phyloP scores from a whole-genome alignment of 345 rosid genomes.

The Barbarea vulgaris region DNA sequence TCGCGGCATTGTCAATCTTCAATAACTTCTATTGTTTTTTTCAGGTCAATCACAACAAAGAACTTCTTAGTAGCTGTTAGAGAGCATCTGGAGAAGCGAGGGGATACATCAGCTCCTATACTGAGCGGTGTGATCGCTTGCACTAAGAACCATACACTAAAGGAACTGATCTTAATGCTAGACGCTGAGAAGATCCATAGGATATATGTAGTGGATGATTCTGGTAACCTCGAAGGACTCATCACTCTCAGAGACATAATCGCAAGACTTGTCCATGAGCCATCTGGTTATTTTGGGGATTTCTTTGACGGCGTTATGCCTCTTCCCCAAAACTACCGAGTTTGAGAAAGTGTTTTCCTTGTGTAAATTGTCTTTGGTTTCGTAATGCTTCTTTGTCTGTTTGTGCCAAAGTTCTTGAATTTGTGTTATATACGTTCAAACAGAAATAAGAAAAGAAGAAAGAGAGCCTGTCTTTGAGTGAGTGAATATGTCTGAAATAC shows the following conservation, averaged over 20 bases:
- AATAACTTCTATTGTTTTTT: constrained; percentile 9
- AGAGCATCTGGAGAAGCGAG: constrained; percentile 60
- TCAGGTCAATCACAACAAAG: constrained; percentile 84
- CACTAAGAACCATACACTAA: constrained; percentile 58
- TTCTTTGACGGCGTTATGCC: constrained; percentile 93
- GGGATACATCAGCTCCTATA: constrained; percentile 52
- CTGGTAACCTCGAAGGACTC: constrained; percentile 86
- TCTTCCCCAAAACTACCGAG: constrained; percentile 73
- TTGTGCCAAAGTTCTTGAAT: constrained; percentile 28
- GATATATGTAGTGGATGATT: constrained; percentile 76
- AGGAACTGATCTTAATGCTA: constrained; percentile 73
- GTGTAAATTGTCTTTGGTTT: constrained; percentile 31
- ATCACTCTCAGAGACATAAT: constrained; percentile 91
- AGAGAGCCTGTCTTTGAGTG: constrained; percentile 19
- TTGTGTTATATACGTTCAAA: constrained; percentile 47
- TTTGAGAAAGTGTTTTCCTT: constrained; percentile 39
- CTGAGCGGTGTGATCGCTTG: constrained; percentile 74
- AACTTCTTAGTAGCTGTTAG: constrained; percentile 72
- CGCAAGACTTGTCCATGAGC: constrained; percentile 89
- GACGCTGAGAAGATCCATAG: constrained; percentile 76
- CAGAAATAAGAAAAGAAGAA: constrained; percentile 36
- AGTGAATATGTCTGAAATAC: constrained; percentile 22
- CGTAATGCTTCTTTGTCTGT: constrained; percentile 27
- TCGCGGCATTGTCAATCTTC: not conserved
- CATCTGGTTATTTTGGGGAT: constrained; percentile 95